Conservation (phyloP, 306 rosid species). For the Ormosia emarginata region DNA sequence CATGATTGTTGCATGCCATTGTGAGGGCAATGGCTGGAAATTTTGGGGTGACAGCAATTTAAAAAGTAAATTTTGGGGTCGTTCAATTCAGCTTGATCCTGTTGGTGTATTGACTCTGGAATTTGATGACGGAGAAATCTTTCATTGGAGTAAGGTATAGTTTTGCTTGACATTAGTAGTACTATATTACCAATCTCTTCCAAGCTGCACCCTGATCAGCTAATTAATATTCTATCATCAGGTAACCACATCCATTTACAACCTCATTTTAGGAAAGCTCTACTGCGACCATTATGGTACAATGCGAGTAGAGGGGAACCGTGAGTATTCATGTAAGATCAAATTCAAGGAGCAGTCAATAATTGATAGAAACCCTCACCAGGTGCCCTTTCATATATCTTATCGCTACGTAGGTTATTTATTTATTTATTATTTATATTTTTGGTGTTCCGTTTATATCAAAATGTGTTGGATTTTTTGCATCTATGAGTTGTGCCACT, state of each 20-base stretch:
- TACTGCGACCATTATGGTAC: slow-evolving; percentile 98
- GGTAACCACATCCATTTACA: slow-evolving; percentile 97
- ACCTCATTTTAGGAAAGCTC: slow-evolving; percentile 92
- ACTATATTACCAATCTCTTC: background rate
- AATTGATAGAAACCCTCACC: slow-evolving; percentile 86
- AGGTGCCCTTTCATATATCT: slow-evolving; percentile 50
- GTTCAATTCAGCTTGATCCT: slow-evolving; percentile 96
- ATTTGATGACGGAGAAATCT: slow-evolving; percentile 87
- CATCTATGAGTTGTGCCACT: background rate
- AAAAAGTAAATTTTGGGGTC: slow-evolving; percentile 96
- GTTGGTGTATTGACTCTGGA: slow-evolving; percentile 75
- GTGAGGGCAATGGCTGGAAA: slow-evolving; percentile 92
- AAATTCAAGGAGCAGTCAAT: slow-evolving; percentile 93
- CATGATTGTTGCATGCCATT: slow-evolving; percentile 86
- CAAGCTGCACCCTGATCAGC: slow-evolving; percentile 2
- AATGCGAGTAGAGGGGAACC: slow-evolving; percentile 73
- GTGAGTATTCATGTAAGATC: slow-evolving; percentile 63
- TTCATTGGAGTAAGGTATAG: slow-evolving; percentile 85
- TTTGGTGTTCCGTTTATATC: background rate
- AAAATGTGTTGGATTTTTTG: background rate
- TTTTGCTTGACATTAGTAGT: background rate
- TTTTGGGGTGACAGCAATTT: slow-evolving; percentile 85
- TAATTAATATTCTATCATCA: slow-evolving; percentile 33
- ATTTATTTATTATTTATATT: background rate
- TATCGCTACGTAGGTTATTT: background rate